These are phyloP conservation scores for Jimgerdemannia flammicorona DNA, from an alignment of 192 early-diverging fungal genomes.

Conservation along the genomic window DNA sequence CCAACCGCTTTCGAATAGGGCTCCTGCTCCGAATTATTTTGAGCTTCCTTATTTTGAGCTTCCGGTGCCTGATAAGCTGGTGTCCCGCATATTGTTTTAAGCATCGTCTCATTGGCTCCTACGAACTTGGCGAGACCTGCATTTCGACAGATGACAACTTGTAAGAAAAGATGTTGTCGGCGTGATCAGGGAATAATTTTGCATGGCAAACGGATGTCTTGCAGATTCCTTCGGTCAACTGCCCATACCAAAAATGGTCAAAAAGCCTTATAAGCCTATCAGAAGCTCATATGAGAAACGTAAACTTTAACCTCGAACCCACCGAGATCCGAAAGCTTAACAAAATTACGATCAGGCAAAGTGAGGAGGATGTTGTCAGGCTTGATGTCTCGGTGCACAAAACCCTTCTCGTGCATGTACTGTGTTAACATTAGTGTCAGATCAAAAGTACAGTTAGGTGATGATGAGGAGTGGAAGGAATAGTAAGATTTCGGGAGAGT, in stretches of 20 bases:
- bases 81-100: neutral
- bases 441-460: neutral
- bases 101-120: neutral
- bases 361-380: constrained; percentile 84
- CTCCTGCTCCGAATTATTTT: neutral
- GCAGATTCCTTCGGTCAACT: no score
- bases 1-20: neutral
- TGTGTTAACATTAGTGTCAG: constrained; percentile 4
- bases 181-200: neutral
- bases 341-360: constrained; percentile 72
- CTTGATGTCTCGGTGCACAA: constrained; percentile 83
- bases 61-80: neutral
- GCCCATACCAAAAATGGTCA: no score
- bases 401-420: constrained; percentile 65
- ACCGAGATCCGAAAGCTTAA: constrained; percentile 43
- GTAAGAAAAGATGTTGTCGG: neutral
- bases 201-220: neutral
- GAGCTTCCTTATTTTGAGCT: neutral
- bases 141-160: neutral
- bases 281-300: neutral
- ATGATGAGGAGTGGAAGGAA: no score
- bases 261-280: neutral
- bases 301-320: neutral
- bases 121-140: neutral
- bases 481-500: no score